Evolutionary conservation across 352 stramenopile species (phyloP), one percentile per base, ranked within the genome.

Genomic region (Phytophthora quininea): DNA sequence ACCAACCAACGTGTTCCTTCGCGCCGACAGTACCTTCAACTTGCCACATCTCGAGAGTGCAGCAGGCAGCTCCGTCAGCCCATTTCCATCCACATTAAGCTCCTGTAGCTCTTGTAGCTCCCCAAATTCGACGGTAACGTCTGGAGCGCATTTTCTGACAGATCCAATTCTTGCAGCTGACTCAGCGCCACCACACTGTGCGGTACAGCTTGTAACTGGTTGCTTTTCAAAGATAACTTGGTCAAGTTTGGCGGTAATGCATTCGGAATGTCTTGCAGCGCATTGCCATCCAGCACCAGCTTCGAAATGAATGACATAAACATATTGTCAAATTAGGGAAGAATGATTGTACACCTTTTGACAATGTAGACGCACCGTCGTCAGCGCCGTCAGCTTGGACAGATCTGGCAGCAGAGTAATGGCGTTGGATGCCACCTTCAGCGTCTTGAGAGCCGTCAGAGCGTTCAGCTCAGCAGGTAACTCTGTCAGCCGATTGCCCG

Each of bases 151-250:
- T 96, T 96, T n/a, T 82, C 69, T 6, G 74, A 76, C 12, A 96
- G 19, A 48, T 96, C 86, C 38, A 96, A 71, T 50, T 92, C 82
- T 49, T 93, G 77, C 12, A 96, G 72, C 29, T 80, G 61, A 19
- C 59, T 11, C n/a, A 94, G 70, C 27, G 62, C 43, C 37, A 83
- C 72, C 37, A 96, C 64, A 57, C 58, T 76, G 35, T 40, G 40
- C 14, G 88, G 85, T 15, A 96, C 58, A 11, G 56, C 43, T 27
- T 51, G 46, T 8, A 96, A 60, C 35, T 62, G 55, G 57, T 96
- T 96, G 58, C 71, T 69, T 49, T 84, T 88, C 38, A 94, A 71
- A 42, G 83, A 93, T 10, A 96, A 71, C 69, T 95, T 94, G 35
- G 73, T 89, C 30, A 96, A 50, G 51, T 90, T 91, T 0, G 86